These are phyloP conservation scores for Gardenia jasminoides DNA, from an alignment of 257 asterid genomes.

Conservation along the genomic window DNA sequence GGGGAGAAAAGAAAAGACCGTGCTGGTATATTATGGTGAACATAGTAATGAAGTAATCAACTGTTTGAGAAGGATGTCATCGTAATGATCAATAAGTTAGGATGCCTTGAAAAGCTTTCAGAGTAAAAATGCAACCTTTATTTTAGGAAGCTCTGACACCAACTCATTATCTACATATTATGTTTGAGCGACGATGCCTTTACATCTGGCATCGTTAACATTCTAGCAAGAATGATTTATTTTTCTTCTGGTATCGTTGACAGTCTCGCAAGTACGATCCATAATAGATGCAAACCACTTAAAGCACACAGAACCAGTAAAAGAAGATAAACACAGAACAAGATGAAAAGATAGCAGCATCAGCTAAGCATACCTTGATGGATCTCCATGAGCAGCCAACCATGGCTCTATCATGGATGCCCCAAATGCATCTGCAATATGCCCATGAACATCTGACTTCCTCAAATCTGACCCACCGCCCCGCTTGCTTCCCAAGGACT, in stretches of 20 bases:
- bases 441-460: slow-evolving; percentile 56
- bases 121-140: too few species aligned
- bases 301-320: background rate
- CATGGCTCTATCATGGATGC: slow-evolving; percentile 95
- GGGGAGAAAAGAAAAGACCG: background rate
- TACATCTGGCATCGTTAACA: background rate
- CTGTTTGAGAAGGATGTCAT: too few species aligned
- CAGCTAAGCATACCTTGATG: slow-evolving; percentile 60
- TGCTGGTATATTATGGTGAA: background rate
- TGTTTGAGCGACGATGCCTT: too few species aligned
- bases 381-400: slow-evolving; percentile 98
- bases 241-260: background rate
- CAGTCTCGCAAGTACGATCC: background rate
- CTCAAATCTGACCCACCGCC: slow-evolving; percentile 52
- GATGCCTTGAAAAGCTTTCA: background rate
- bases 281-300: background rate
- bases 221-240: background rate
- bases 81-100: background rate
- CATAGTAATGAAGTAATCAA: background rate
- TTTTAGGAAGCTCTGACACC: too few species aligned
- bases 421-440: slow-evolving; percentile 75
- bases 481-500: slow-evolving; percentile 51
- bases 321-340: background rate
- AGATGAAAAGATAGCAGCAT: background rate
- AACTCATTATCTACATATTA: too few species aligned